Conservation (phyloP, 2,329 filamentous ascomycete species). For the Epichloe gansuensis region DNA sequence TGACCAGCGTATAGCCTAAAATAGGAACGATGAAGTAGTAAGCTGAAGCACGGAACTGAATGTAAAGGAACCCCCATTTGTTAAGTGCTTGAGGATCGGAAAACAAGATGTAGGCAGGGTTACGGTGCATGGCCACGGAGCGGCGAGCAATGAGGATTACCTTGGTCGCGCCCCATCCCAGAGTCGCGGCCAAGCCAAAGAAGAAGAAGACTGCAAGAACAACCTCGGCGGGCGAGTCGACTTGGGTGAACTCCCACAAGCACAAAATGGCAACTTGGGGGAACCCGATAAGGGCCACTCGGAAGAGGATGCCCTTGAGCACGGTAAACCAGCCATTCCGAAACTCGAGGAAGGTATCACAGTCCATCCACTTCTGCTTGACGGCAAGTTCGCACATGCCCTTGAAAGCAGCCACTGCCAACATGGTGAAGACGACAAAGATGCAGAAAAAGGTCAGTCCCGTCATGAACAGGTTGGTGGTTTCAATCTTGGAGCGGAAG, state of each 20-base stretch:
- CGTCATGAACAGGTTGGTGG: conserved; percentile 87
- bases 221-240: conserved; percentile 74
- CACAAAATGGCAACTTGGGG: conserved; percentile 83
- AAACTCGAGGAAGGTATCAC: conserved; percentile 83
- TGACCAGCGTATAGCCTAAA: conserved; percentile 68
- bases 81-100: conserved; percentile 88
- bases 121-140: conserved; percentile 84
- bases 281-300: conserved; percentile 79
- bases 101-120: conserved; percentile 92
- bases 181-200: conserved; percentile 61
- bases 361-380: conserved; percentile 65
- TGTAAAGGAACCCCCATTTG: conserved; percentile 97
- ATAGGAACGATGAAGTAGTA: conserved; percentile 88
- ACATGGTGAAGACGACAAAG: conserved; percentile 62
- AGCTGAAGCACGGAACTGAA: conserved; percentile 88
- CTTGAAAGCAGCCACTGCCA: conserved; percentile 70
- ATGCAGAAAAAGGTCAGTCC: conserved; percentile 79
- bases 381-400: conserved; percentile 62
- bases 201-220: conserved; percentile 84
- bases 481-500: conserved; percentile 63
- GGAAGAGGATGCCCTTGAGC: conserved; percentile 86
- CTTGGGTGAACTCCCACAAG: conserved; percentile 82
- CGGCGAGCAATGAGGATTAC: conserved; percentile 80
- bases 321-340: conserved; percentile 88
- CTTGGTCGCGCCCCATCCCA: conserved; percentile 80